Conservation (phyloP, 768 basidiomycete genomes). For the Pleurotus djamor region DNA sequence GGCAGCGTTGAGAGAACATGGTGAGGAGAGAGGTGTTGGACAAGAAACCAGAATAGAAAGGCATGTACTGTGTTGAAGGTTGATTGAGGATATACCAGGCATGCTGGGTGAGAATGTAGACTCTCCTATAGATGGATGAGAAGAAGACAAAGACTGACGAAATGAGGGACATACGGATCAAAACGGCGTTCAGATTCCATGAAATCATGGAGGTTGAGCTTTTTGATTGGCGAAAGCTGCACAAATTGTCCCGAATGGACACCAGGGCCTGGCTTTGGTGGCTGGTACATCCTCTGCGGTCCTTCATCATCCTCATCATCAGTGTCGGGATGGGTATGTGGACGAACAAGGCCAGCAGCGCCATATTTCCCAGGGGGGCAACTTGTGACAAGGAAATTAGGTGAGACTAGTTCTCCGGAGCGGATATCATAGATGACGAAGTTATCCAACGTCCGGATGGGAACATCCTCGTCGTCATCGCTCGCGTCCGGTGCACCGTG, state of each 20-base stretch:
- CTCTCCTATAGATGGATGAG: slow-evolving; percentile 36
- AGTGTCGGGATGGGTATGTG: slow-evolving; percentile 27
- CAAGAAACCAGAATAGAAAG: slow-evolving; percentile 47
- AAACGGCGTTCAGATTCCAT: slow-evolving; percentile 21
- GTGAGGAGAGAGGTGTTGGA: slow-evolving; percentile 48
- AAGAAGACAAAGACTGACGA: neutral
- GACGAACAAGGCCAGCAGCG: slow-evolving; percentile 38
- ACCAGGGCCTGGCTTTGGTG: slow-evolving; percentile 21
- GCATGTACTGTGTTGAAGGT: slow-evolving; percentile 43
- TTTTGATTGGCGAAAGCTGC: slow-evolving; percentile 39
- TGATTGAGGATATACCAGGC: slow-evolving; percentile 71
- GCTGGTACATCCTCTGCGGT: slow-evolving; percentile 22
- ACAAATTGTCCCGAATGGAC: slow-evolving; percentile 21
- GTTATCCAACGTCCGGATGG: slow-evolving; percentile 53
- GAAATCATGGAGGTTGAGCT: slow-evolving; percentile 45
- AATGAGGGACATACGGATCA: slow-evolving; percentile 39
- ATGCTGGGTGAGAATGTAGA: slow-evolving; percentile 57
- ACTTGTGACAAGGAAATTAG: neutral
- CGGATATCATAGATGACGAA: slow-evolving; percentile 49
- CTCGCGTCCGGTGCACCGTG: slow-evolving; percentile 15
- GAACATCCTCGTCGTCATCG: slow-evolving; percentile 38
- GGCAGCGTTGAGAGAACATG: slow-evolving; percentile 36
- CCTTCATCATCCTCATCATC: slow-evolving; percentile 27
- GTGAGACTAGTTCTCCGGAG: slow-evolving; percentile 30
- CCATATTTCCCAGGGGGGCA: slow-evolving; percentile 17